Conservation (phyloP, 495 filamentous ascomycete genomes). For the Aspergillus baeticus region DNA sequence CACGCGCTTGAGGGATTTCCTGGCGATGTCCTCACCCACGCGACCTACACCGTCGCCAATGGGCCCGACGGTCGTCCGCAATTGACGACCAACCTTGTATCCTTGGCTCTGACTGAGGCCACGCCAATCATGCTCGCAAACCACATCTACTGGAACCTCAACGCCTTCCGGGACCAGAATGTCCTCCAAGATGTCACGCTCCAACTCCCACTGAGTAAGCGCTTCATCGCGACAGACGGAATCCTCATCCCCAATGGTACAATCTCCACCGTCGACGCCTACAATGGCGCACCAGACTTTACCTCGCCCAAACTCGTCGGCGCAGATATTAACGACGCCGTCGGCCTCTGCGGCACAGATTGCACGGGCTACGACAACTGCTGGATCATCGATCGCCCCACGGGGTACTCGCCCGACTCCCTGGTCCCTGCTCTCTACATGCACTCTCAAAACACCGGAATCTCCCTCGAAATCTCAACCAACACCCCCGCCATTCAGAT, state of each 20-base stretch:
- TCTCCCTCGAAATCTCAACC: constrained; percentile 67
- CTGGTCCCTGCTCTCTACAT: constrained; percentile 62
- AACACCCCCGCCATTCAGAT: constrained; percentile 79
- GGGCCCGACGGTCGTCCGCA: constrained; percentile 45
- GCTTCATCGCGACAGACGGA: constrained; percentile 68
- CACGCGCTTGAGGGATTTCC: constrained; percentile 75
- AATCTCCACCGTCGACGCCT: constrained; percentile 58
- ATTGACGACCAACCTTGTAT: constrained; percentile 48
- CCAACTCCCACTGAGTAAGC: constrained; percentile 67
- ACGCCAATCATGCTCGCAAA: constrained; percentile 82
- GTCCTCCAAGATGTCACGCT: constrained; percentile 73
- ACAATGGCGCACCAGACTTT: constrained; percentile 70
- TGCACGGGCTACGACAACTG: constrained; percentile 80
- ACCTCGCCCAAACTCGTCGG: constrained; percentile 74
- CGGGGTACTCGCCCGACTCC: constrained; percentile 58
- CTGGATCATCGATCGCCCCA: constrained; percentile 65
- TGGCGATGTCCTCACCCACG: constrained; percentile 73
- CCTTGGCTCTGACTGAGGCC: constrained; percentile 73
- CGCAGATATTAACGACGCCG: constrained; percentile 57
- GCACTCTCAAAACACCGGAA: constrained; percentile 60
- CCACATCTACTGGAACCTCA: constrained; percentile 88
- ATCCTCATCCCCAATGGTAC: constrained; percentile 78
- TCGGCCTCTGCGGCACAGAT: constrained; percentile 64
- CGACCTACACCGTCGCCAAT: constrained; percentile 65
- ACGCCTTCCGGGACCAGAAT: constrained; percentile 67